Evolutionary conservation across 2,329 filamentous ascomycete species (phyloP).

Genomic region (Sporothrix brasiliensis): DNA sequence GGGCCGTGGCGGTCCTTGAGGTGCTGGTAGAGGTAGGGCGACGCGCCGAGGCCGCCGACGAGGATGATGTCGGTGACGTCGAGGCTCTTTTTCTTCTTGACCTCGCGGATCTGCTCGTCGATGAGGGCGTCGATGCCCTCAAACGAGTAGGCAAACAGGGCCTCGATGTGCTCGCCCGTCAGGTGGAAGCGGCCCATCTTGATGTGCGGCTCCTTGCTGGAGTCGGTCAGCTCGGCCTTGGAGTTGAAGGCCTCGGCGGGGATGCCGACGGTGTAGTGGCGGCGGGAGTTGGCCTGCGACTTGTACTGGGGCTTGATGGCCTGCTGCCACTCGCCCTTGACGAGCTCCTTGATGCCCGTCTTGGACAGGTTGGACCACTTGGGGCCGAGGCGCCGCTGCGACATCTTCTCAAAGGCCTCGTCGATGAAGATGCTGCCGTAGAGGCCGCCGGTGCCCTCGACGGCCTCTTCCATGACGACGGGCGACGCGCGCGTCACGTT

Average conservation of each 20-base stretch:
- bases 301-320: slow-evolving; percentile 43
- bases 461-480: slow-evolving; percentile 53
- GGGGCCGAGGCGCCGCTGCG: slow-evolving; percentile 51
- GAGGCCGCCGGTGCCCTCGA: slow-evolving; percentile 53
- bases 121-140: slow-evolving; percentile 52
- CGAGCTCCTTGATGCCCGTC: slow-evolving; percentile 50
- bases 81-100: slow-evolving; percentile 25
- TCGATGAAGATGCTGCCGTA: slow-evolving; percentile 57
- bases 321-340: slow-evolving; percentile 48
- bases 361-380: slow-evolving; percentile 51
- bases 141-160: slow-evolving; percentile 44
- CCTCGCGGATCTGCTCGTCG: slow-evolving; percentile 31
- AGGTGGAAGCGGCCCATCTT: slow-evolving; percentile 31
- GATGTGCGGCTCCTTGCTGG: slow-evolving; percentile 31
- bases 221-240: slow-evolving; percentile 31
- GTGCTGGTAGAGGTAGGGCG: slow-evolving; percentile 50
- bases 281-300: slow-evolving; percentile 41
- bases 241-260: slow-evolving; percentile 32
- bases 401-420: slow-evolving; percentile 51
- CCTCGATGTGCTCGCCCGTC: slow-evolving; percentile 44
- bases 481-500: slow-evolving; percentile 42
- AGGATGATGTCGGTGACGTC: slow-evolving; percentile 47
- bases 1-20: slow-evolving; percentile 45
- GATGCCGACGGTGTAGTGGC: slow-evolving; percentile 32
- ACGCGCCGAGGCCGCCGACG: slow-evolving; percentile 55